Percentiles rank a stretch among this genome's conserved stretches.
phyloP scores from a whole-genome alignment of 2,329 filamentous ascomycete genomes.

The Gremmenia infestans region DNA sequence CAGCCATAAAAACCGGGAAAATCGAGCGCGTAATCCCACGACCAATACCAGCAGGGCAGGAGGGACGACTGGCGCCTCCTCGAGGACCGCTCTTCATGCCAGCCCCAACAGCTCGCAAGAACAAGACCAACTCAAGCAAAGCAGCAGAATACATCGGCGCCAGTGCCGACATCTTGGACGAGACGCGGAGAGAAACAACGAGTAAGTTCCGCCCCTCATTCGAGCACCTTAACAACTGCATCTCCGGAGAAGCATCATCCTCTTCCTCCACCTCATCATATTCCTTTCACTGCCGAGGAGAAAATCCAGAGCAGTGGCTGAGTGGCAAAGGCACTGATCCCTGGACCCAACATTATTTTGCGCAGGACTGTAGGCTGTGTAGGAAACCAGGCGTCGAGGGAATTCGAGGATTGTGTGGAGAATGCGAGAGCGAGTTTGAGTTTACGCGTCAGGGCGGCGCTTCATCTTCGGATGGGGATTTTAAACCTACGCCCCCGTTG shows the following conservation, averaged over 20 bases:
- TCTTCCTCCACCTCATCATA: neutral
- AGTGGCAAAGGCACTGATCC: constrained; percentile 6
- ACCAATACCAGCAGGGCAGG: neutral
- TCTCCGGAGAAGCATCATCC: neutral
- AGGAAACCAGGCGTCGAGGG: neutral
- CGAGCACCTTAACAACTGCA: constrained; percentile 5
- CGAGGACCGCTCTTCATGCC: neutral
- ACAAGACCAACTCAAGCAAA: constrained; percentile 3
- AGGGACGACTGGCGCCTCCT: neutral
- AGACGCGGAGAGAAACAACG: constrained; percentile 10
- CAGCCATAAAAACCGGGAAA: neutral
- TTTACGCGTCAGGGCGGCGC: neutral
- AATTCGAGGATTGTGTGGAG: constrained; percentile 2
- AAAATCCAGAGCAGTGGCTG: neutral
- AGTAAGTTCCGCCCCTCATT: constrained; percentile 11
- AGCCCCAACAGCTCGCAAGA: neutral
- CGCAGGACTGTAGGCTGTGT: constrained; percentile 9
- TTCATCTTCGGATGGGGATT: neutral
- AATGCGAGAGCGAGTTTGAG: constrained; percentile 13
- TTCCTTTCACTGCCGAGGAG: constrained; percentile 14
- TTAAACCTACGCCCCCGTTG: constrained; percentile 13
- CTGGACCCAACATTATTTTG: neutral
- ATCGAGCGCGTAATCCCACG: neutral
- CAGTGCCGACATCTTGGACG: constrained; percentile 11
- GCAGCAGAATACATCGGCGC: constrained; percentile 9